A percentile compares a stretch with the other conserved stretches of the same genome.
phyloP scores from a whole-genome alignment of 768 basidiomycete species.

The Podaxis sp. region DNA sequence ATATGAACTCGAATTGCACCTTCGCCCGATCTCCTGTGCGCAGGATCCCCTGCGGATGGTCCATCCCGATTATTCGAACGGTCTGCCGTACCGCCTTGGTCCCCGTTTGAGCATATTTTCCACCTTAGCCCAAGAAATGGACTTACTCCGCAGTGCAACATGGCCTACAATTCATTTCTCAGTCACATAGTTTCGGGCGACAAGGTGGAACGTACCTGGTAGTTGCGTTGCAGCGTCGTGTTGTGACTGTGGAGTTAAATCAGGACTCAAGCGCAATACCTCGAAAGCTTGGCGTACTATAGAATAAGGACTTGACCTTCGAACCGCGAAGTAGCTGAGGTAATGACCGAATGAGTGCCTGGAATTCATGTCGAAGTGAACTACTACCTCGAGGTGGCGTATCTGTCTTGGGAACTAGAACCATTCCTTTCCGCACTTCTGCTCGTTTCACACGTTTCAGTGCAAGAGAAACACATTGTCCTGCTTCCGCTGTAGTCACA shows the following conservation, averaged over 20 bases:
- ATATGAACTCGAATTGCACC: constrained; percentile 94
- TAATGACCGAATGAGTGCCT: constrained; percentile 2
- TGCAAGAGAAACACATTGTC: constrained; percentile 93
- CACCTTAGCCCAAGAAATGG: not conserved
- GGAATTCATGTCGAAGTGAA: not conserved
- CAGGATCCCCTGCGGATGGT: constrained; percentile 84
- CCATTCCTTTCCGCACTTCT: constrained; percentile 92
- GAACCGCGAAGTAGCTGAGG: constrained; percentile 74
- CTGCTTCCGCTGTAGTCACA: constrained; percentile 86
- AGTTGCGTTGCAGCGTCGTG: constrained; percentile 89
- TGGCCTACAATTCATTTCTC: constrained; percentile 49
- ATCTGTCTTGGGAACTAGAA: constrained; percentile 81
- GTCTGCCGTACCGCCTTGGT: constrained; percentile 87
- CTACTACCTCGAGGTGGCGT: constrained; percentile 68
- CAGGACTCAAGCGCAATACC: constrained; percentile 6
- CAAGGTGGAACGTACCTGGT: constrained; percentile 60
- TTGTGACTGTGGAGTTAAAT: constrained; percentile 60
- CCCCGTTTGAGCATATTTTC: constrained; percentile 9
- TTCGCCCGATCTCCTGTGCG: constrained; percentile 95
- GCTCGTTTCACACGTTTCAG: constrained; percentile 84
- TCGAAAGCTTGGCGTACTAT: constrained; percentile 57
- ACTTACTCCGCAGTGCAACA: constrained; percentile 89
- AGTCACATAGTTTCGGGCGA: not conserved
- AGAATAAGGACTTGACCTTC: constrained; percentile 93
- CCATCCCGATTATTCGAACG: constrained; percentile 86